Base-by-base conservation (phyloP, 768 basidiomycete genomes). In the Tylopilus plumbeoviolaceoides region DNA sequence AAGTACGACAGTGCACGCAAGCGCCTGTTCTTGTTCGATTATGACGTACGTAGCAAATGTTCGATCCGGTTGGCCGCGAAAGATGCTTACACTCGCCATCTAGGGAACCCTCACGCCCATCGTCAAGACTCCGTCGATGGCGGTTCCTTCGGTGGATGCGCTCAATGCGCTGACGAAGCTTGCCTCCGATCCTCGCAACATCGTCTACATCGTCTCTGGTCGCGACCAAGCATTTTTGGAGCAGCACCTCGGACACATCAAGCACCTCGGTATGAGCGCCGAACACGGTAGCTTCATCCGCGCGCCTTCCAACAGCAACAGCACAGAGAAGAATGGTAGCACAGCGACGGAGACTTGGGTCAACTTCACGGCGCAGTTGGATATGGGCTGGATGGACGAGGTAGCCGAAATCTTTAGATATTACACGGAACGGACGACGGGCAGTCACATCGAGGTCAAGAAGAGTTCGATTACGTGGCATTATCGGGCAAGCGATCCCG, bases 381-480 rank as follows among this genome's bases (percentile, higher is more conserved):
- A 99, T 73, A 98, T 98, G 95, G 82, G 82, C 58, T 99, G 95
- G 95, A 93, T 95, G 89, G 75, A 72, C 48, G 95, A 99, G 73
- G 95, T 97, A 28, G 82, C 86, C 62, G 93, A 98, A 73, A 87
- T 99, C 46, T 99, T 99, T 73, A 82, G 80, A 70, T 98, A 95
- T 72, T 95, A 95, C 72, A 95, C 92, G 17, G 94, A 95, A 82
- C 77, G 95, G 47, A 99, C 95, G 61, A 91, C 92, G 33, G 95
- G 95, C n/a, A 89, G 89, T 59, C 87, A 89, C 63, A 92, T 98
- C 55, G 95, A 99, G 78, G 76, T 87, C 69, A 99, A 99, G 83
- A 95, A 95, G 80, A 92, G 91, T 63, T 89, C 89, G 54, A 90
- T 99, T 68, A 98, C 95, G 40, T 98, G 95, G 95, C 95, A 99